Base-by-base conservation (phyloP, 176 grass and related monocot genomes). In the Aegilops speltoides region DNA sequence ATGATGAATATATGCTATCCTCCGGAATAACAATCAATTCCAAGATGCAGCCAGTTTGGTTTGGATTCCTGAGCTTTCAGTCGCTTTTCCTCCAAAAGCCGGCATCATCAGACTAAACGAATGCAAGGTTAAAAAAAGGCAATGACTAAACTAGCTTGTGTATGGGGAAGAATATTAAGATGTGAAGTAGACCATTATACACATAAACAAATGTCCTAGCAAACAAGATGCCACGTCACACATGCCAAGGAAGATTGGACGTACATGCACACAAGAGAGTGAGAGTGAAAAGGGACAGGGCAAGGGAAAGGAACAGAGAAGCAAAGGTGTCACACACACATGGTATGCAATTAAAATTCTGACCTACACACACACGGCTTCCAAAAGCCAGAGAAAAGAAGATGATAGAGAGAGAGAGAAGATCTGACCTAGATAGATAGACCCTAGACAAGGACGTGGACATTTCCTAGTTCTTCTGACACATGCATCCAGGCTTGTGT, bases 31-130 rank as follows among this genome's bases (percentile, higher is more conserved):
- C 73, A 71, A 78, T 64, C 64, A 69, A 77, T 71, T 82, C 83
- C 17, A 71, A 7, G 82, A 83, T 83, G 40, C 70, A 70, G 66
- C 83, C 83, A 82, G 80, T 88, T 88, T 93, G 88, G 73, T 89
- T 87, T 86, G 76, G 72, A 76, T 93, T 75, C 87, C 76, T 94
- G 79, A 86, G 79, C 87, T 96, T 94, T 87, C 82, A 86, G 81
- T 98, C 88, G 77, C 92, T 91, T 94, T 94, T 90, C 87, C 82
- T 76, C 75, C 71, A 73, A 73, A 83, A 73, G 50, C 64, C 79
- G 71, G 80, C 76, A 91, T 86, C 71, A 88, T 72, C 82, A 79
- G 82, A 82, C 67, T 77, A 88, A 75, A 86, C 72, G 80, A 85
- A 45, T 20, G 10, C 79, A 79, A 57, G 45, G 57, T 26, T 37